Conservation (phyloP, 805 yeast genomes). For the Barnettozyma vustinii region DNA sequence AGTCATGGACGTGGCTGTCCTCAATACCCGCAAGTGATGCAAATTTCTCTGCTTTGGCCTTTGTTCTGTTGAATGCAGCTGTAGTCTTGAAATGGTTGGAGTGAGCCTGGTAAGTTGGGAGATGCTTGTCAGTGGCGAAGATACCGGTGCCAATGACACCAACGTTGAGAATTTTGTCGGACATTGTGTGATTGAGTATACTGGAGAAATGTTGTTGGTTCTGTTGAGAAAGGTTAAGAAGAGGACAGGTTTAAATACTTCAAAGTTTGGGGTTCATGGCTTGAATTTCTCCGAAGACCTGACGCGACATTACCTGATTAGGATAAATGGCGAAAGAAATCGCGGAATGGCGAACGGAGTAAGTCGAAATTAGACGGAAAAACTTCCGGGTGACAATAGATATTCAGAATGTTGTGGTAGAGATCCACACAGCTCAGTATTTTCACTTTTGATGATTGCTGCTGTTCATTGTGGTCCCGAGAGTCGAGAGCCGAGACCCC, state of each 20-base stretch:
- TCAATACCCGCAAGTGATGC: slow-evolving; percentile 57
- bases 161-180: slow-evolving; percentile 12
- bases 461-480: too few species aligned
- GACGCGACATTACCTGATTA: not conserved
- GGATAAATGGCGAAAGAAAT: not conserved
- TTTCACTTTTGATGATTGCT: too few species aligned
- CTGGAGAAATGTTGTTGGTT: not conserved
- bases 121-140: slow-evolving; percentile 79
- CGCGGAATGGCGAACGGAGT: not conserved
- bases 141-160: slow-evolving; percentile 73
- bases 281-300: not conserved
- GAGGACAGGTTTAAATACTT: not conserved
- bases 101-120: slow-evolving; percentile 60
- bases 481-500: too few species aligned
- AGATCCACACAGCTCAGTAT: too few species aligned
- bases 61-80: slow-evolving; percentile 81
- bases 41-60: slow-evolving; percentile 74
- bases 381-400: too few species aligned
- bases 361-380: not conserved
- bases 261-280: not conserved
- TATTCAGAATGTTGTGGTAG: too few species aligned
- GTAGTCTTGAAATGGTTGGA: slow-evolving; percentile 48
- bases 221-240: not conserved
- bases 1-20: slow-evolving; percentile 30
- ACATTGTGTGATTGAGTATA: not conserved